Evolutionary conservation across 106 monocot species (phyloP), one percentile per base, ranked within the genome.

Genomic region (Narthecium ossifragum): DNA sequence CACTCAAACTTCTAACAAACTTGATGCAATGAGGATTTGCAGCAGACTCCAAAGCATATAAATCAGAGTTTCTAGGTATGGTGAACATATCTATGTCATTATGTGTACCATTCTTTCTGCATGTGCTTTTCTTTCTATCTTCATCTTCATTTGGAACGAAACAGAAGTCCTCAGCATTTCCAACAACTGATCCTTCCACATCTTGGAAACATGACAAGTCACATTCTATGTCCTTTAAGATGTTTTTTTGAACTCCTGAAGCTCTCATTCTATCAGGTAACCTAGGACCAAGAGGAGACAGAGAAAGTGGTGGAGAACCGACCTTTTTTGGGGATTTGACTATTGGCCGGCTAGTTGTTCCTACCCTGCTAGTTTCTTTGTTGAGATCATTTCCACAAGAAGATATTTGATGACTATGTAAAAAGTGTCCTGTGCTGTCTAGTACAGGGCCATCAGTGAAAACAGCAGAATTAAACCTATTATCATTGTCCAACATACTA

Each of bases 241-340:
- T 62, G 26, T 40, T 47, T 34, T 65, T 62, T 15, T 49, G 48
- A 51, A 46, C 46, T 53, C 63, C 72, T 18, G 51, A 31, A 66
- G 8, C 51, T 58, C 54, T 80, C 69, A 70, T 73, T 77, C 85
- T 88, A 55, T 88, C 76, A 43, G 75, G 51, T 58, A 70, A 72
- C 69, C 65, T 86, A 55, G 83, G 96, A 57, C 96, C 90, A 45
- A 96, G 96, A 34, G 96, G 96, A 63, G 96, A 96, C 53, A 87
- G 60, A 7, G 86, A 84, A 41, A 81, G 78, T 33, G 90, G 81
- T 23, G 88, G 73, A 27, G 90, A 81, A 43, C 70, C 64, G 31
- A 75, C 28, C 65, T 70, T 74, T 59, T 78, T 78, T 6, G 73
- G 72, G 37, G 77, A 75, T 22, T 63, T 62, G 15, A 46, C 25